A percentile compares a stretch with the other conserved stretches of the same genome.
These are phyloP conservation scores for Hygrophila difformis DNA, from an alignment of 257 asterid species.

Conservation along the genomic window DNA sequence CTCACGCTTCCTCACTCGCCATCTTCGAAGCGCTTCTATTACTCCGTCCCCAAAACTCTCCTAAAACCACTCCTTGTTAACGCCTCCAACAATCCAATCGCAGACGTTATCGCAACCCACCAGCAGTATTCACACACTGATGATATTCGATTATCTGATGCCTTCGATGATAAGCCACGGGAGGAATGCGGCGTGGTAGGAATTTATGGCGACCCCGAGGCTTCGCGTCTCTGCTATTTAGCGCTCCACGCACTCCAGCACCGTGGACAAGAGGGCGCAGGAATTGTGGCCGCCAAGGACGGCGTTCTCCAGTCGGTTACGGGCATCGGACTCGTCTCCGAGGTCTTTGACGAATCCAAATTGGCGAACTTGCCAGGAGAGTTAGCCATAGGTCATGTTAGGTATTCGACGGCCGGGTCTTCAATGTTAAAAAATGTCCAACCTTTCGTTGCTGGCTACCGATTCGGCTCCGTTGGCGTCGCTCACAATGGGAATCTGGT, in stretches of 20 bases:
- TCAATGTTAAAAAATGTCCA: slow-evolving; percentile 95
- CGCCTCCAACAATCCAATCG: slow-evolving; percentile 43
- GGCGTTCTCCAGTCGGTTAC: slow-evolving; percentile 63
- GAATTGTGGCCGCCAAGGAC: slow-evolving; percentile 67
- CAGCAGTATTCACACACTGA: neutral
- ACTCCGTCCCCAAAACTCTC: slow-evolving; percentile 17
- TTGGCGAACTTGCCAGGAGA: slow-evolving; percentile 66
- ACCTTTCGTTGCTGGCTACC: slow-evolving; percentile 86
- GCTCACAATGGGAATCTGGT: slow-evolving; percentile 97
- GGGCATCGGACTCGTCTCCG: slow-evolving; percentile 84
- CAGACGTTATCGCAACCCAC: slow-evolving; percentile 27
- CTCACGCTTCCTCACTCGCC: slow-evolving; percentile 17
- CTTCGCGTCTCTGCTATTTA: slow-evolving; percentile 72
- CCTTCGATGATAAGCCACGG: slow-evolving; percentile 48
- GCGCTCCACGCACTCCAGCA: slow-evolving; percentile 93
- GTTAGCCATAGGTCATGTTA: slow-evolving; percentile 85
- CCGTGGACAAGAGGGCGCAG: slow-evolving; percentile 96
- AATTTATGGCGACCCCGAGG: slow-evolving; percentile 84
- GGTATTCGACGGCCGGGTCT: slow-evolving; percentile 89
- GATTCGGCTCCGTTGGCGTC: slow-evolving; percentile 85
- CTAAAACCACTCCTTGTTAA: slow-evolving; percentile 26
- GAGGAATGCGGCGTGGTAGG: slow-evolving; percentile 97
- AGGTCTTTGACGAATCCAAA: slow-evolving; percentile 71
- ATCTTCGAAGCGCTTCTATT: slow-evolving; percentile 10
- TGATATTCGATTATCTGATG: neutral